Base-by-base conservation (phyloP, 2,329 filamentous ascomycete genomes). In the Xylariales sp. region DNA sequence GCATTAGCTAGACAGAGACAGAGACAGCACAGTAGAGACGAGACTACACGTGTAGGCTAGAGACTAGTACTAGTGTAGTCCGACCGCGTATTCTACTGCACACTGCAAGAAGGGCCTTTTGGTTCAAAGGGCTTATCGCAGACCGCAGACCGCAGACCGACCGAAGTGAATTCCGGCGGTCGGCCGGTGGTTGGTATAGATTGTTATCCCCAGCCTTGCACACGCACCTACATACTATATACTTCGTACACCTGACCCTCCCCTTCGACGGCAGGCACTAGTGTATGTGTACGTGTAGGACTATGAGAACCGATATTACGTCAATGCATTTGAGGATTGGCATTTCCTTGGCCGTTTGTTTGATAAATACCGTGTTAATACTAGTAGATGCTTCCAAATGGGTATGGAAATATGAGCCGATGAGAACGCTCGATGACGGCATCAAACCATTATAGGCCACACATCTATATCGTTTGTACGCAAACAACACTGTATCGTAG, bases 1-100 rank as follows among this genome's bases (percentile, higher is more conserved):
- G 9, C 10, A 50, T 36, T 41, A 62, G 56, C 66, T 62, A 56
- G 57, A 58, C 57, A 41, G 39, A 56, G 57, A 58, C 57, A 41
- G 39, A 23, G 23, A 23, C 23, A 23, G 23, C 23, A 23, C 23
- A 23, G 23, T 23, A 23, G 23, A 23, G 23, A 23, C 23, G 23
- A 23, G 23, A 23, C 23, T 23, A 23, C 23, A 23, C 23, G 23
- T 23, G 23, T 23, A 23, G 23, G 23, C 23, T 23, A 23, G 23
- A 23, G 23, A 23, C 23, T 23, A 23, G 23, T 23, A 23, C 23
- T 23, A 23, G 23, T 23, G 23, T 23, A 23, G 23, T 23, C 23
- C 23, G 23, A 23, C 23, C 23, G 23, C 23, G 23, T 23, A 23
- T 23, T 23, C 23, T 23, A 23, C 23, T 23, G 23, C 34, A 36